Evolutionary conservation across 2,329 filamentous ascomycete species (phyloP).

Genomic region (Davidsoniella eucalypti): DNA sequence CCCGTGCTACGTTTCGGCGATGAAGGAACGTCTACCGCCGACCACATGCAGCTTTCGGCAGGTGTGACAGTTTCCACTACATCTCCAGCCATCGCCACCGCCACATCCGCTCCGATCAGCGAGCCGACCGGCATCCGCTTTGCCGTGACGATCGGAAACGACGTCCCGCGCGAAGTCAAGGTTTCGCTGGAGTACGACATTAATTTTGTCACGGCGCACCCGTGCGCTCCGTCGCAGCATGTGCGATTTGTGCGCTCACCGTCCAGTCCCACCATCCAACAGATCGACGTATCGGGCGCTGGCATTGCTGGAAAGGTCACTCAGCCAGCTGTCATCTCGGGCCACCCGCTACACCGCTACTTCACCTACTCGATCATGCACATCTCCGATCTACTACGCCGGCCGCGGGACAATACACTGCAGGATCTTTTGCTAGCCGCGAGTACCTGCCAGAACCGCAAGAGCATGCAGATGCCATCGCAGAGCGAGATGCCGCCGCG

Average conservation of each 20-base stretch:
- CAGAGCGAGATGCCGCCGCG: slow-evolving; percentile 20
- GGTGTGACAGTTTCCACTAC: slow-evolving; percentile 16
- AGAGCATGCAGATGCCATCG: slow-evolving; percentile 17
- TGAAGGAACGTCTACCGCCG: not conserved
- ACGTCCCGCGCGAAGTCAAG: slow-evolving; percentile 15
- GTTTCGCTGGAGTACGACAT: slow-evolving; percentile 39
- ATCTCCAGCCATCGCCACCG: slow-evolving; percentile 17
- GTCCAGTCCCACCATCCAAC: slow-evolving; percentile 41
- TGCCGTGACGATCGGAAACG: slow-evolving; percentile 20
- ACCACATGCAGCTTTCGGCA: slow-evolving; percentile 6
- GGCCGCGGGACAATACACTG: slow-evolving; percentile 26
- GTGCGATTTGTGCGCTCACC: slow-evolving; percentile 43
- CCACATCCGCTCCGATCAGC: slow-evolving; percentile 16
- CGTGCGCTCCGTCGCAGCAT: slow-evolving; percentile 41
- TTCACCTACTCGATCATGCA: slow-evolving; percentile 45
- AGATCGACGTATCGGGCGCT: slow-evolving; percentile 34
- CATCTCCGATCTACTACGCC: slow-evolving; percentile 37
- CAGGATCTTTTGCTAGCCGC: slow-evolving; percentile 27
- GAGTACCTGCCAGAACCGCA: slow-evolving; percentile 19
- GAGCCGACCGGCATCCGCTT: slow-evolving; percentile 23
- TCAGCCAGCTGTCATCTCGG: slow-evolving; percentile 33
- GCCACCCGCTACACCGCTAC: slow-evolving; percentile 46
- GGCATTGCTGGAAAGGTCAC: slow-evolving; percentile 25
- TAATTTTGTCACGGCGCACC: slow-evolving; percentile 49
- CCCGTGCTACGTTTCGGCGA: slow-evolving; percentile 16